Conservation (phyloP, 2,329 filamentous ascomycete species). For the Aureobasidium melanogenum region DNA sequence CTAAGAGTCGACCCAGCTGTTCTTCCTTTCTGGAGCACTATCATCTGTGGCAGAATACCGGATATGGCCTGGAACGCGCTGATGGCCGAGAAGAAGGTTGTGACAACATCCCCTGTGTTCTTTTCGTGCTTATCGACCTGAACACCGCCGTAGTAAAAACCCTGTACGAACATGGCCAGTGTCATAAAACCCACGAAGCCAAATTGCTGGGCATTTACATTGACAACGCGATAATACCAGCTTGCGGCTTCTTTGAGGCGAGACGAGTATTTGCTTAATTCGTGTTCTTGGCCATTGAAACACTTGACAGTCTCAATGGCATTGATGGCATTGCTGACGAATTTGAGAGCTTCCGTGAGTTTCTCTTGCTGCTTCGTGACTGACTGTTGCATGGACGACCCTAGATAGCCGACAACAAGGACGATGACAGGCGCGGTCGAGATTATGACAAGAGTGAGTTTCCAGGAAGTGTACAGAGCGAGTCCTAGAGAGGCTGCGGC, state of each 20-base stretch:
- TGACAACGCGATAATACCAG: constrained; percentile 60
- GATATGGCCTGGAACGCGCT: constrained; percentile 69
- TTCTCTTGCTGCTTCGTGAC: constrained; percentile 61
- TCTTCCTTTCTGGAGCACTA: constrained; percentile 71
- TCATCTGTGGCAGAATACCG: constrained; percentile 63
- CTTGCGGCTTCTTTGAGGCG: constrained; percentile 50
- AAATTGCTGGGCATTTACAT: constrained; percentile 61
- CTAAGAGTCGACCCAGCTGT: constrained; percentile 59
- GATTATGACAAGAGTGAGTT: constrained; percentile 70
- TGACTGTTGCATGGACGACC: constrained; percentile 52
- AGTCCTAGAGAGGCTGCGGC: constrained; percentile 58
- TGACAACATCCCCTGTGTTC: constrained; percentile 61
- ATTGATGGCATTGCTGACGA: constrained; percentile 58
- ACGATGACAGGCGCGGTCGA: constrained; percentile 62
- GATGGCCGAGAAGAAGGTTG: constrained; percentile 76
- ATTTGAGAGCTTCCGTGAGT: constrained; percentile 62
- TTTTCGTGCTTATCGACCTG: constrained; percentile 54
- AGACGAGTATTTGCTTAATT: constrained; percentile 55
- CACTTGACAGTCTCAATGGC: constrained; percentile 81
- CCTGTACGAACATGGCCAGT: constrained; percentile 71
- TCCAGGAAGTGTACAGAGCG: constrained; percentile 75
- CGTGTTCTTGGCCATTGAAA: constrained; percentile 66
- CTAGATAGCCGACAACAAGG: constrained; percentile 50
- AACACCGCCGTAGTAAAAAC: constrained; percentile 78
- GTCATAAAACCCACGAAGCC: constrained; percentile 66